Conservation (phyloP, 306 rosid species). For the Quillaja saponaria region DNA sequence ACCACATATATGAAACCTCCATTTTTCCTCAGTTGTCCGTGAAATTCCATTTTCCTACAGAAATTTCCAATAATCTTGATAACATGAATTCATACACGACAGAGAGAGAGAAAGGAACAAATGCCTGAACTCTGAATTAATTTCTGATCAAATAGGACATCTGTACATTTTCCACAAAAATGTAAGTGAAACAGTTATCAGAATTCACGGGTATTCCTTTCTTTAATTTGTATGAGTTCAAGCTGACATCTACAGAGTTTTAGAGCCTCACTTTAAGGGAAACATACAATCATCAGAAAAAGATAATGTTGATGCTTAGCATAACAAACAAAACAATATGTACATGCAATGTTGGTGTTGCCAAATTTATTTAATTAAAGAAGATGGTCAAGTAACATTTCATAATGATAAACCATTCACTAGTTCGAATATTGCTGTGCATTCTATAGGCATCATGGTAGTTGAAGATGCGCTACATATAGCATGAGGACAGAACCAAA, state of each 20-base stretch:
- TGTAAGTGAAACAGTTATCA: background rate
- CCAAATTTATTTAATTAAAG: background rate
- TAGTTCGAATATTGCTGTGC: constrained; percentile 1
- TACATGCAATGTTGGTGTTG: background rate
- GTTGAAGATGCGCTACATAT: too few species aligned
- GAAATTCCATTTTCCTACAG: constrained; percentile 43
- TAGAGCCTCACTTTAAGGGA: background rate
- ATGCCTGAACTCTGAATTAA: too few species aligned
- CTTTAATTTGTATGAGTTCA: constrained; percentile 17
- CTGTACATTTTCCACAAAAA: background rate
- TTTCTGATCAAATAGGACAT: background rate
- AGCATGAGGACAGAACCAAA: too few species aligned
- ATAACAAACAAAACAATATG: constrained; percentile 2
- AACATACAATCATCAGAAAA: constrained; percentile 1
- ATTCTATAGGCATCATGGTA: too few species aligned
- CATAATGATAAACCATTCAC: background rate
- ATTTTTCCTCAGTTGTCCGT: constrained; percentile 30
- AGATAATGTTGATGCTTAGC: constrained; percentile 5
- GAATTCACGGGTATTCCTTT: constrained; percentile 2
- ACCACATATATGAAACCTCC: constrained; percentile 28
- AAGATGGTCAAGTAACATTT: background rate
- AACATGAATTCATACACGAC: constrained; percentile 4
- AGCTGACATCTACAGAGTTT: constrained; percentile 6
- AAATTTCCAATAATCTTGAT: constrained; percentile 17
- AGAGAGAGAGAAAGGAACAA: constrained; percentile 10